Conservation (phyloP, 148 eudicot genomes). For the Drosera capensis region DNA sequence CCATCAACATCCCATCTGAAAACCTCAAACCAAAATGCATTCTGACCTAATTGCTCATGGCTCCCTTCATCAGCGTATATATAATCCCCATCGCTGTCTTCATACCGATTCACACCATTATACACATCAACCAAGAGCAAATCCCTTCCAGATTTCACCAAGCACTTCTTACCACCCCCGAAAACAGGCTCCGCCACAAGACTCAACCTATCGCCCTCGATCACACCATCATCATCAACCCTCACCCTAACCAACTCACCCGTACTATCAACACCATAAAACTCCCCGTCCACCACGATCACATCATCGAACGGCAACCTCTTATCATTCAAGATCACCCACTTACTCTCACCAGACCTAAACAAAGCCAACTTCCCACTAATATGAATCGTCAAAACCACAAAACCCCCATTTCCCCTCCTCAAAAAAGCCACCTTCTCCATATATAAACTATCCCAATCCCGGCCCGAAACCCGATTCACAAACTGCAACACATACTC, state of each 20-base stretch:
- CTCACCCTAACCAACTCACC: slow-evolving; percentile 41
- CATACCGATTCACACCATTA: slow-evolving; percentile 28
- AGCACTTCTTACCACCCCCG: slow-evolving; percentile 65
- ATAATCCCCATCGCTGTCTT: slow-evolving; percentile 22
- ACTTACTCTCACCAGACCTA: slow-evolving; percentile 27
- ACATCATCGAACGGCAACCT: slow-evolving; percentile 59
- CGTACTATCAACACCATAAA: slow-evolving; percentile 56
- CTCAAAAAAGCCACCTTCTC: slow-evolving; percentile 49
- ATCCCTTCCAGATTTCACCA: slow-evolving; percentile 43
- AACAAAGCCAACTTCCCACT: slow-evolving; percentile 57
- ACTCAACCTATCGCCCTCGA: slow-evolving; percentile 8
- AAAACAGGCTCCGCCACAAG: slow-evolving; percentile 31
- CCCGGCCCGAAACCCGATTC: slow-evolving; percentile 28
- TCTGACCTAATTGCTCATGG: slow-evolving; percentile 27
- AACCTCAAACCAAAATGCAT: slow-evolving; percentile 47
- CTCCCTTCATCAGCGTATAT: too few relatives aligned
- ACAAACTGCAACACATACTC: slow-evolving; percentile 45
- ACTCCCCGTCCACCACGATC: slow-evolving; percentile 26
- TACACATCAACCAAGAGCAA: slow-evolving; percentile 58
- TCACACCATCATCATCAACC: too few relatives aligned
- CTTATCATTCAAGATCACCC: slow-evolving; percentile 38
- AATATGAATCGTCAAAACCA: slow-evolving; percentile 52
- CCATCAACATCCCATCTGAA: slow-evolving; percentile 33
- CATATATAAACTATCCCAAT: slow-evolving; percentile 32
- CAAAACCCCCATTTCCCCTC: slow-evolving; percentile 14